Evolutionary conservation across 768 basidiomycete genomes (phyloP).

Genomic region (Mycena indigotica): DNA sequence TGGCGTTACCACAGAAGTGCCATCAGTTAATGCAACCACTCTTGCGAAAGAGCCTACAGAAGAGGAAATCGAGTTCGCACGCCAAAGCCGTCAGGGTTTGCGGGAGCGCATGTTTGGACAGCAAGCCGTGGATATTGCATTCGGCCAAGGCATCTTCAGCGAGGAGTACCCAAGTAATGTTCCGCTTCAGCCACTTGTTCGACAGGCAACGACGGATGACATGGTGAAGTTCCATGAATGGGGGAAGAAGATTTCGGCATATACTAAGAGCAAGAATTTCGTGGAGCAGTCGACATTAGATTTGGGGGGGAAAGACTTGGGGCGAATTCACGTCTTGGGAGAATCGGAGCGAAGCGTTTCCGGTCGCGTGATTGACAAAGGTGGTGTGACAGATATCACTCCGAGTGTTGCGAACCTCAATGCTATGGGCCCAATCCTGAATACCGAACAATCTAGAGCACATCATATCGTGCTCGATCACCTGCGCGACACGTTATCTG

Average conservation of each 20-base stretch:
- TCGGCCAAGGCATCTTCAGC: background rate
- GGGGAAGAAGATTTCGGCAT: background rate
- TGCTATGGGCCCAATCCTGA: conserved; percentile 11
- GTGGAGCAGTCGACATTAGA: background rate
- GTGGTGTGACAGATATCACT: background rate
- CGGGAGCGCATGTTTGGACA: no score
- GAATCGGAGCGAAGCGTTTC: background rate
- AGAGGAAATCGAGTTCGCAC: background rate
- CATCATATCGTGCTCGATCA: conserved; percentile 37
- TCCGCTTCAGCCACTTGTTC: background rate
- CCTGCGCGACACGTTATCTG: conserved; percentile 24
- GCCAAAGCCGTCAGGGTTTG: background rate
- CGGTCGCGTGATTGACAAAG: background rate
- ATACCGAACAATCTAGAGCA: conserved; percentile 32
- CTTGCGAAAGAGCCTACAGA: background rate
- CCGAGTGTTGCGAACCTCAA: background rate
- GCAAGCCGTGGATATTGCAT: no score
- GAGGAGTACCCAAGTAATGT: background rate
- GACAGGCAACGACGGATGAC: background rate
- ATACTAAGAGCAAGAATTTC: background rate
- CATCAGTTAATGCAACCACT: background rate
- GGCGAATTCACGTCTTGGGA: background rate
- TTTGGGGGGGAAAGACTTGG: background rate
- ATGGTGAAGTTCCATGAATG: background rate
- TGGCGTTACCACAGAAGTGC: background rate